phyloP scores from a whole-genome alignment of 208 protist genomes.

The Acanthamoeba royreba region DNA sequence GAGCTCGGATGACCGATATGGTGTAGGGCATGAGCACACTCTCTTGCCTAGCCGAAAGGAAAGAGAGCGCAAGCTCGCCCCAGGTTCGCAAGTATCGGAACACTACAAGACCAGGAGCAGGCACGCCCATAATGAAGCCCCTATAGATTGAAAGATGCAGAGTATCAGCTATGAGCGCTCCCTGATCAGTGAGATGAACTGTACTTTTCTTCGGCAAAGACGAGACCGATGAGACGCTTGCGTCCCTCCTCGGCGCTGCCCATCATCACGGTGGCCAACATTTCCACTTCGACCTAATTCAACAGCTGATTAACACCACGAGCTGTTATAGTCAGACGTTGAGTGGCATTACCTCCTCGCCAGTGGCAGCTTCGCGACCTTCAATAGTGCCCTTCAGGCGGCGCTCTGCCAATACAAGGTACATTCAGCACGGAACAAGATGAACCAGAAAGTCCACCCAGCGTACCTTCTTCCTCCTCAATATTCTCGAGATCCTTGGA shows the following conservation, averaged over 20 bases:
- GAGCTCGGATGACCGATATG: not conserved
- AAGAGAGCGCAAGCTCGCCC: not conserved
- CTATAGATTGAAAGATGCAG: not conserved
- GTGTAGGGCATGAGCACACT: not conserved
- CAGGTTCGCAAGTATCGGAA: not conserved
- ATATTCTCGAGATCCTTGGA: not conserved
- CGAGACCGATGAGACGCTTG: not conserved
- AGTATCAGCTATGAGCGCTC: not conserved
- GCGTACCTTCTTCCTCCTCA: not conserved
- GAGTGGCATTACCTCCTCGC: slow-evolving; percentile 14
- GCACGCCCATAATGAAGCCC: not conserved
- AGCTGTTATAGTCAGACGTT: too few species aligned
- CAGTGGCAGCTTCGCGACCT: not conserved
- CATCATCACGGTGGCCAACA: not conserved
- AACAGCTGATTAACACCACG: too few species aligned
- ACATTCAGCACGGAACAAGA: not conserved
- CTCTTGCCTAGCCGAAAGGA: not conserved
- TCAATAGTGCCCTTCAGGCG: not conserved
- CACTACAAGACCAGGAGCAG: not conserved
- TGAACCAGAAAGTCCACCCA: not conserved
- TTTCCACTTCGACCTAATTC: not conserved
- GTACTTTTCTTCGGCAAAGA: not conserved
- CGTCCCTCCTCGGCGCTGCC: not conserved
- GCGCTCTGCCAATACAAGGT: not conserved
- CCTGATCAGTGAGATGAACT: not conserved